Base-by-base conservation (phyloP, 2,329 filamentous ascomycete genomes). In the Stagonosporopsis chrysanthemi region DNA sequence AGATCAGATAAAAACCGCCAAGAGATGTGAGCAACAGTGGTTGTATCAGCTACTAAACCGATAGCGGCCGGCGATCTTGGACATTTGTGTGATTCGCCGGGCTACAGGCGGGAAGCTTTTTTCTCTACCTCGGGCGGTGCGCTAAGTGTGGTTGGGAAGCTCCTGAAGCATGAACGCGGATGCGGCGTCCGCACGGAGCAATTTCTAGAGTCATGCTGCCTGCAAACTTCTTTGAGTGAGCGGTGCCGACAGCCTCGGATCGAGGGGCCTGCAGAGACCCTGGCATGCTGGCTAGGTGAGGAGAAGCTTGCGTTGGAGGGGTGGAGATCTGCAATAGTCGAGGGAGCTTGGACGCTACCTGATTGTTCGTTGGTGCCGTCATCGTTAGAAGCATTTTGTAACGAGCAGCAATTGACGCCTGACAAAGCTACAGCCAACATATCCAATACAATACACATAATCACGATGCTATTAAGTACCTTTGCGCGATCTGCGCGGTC, bases 401-500 rank as follows among this genome's bases (percentile, higher is more conserved):
- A 31, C 17, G 22, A 11, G n/a, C 11, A 40, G 33, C 33, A 35
- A 47, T 56, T 59, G 53, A 49, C n/a, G n/a, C 28, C 48, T 17
- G 39, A 29, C 22, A 42, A 11, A 23, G 15, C 15, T 22, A 49
- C 49, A 51, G 45, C 22, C 15, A 3, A 35, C 6, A 6, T 15
- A 2, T 19, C 14, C 9, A 12, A 28, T 12, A 41, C 17, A 1
- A 41, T 36, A 35, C 9, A n/a, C 22, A 14, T n/a, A 17, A 36
- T 23, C 35, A 54, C 17, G 28, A 72, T 74, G 65, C 39, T 72
- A 6, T 59, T 62, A n/a, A 63, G 46, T 36, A 58, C 59, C 14
- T 48, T 69, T 6, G 44, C 61, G 49, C 67, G 63, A 35, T 66
- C 66, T 23, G 52, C 62, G 58, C 64, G 63, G 43, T 59, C 62